Evolutionary conservation across 2,329 filamentous ascomycete genomes (phyloP), one percentile per base, ranked within the genome.

Genomic region (Pleurostoma richardsiae): DNA sequence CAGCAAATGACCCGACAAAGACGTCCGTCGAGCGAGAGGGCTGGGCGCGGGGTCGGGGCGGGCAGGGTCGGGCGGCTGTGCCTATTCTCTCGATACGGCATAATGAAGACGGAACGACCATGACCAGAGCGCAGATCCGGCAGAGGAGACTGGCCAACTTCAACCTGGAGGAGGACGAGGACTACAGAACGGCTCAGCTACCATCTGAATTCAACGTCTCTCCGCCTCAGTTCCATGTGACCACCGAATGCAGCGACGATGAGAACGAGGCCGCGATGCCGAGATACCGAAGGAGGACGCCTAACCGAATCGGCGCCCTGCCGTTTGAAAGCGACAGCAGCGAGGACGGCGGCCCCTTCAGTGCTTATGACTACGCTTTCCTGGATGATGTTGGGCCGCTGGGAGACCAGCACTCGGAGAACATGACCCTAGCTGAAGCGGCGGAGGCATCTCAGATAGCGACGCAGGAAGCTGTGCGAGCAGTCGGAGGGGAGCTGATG

Each of bases 401-500:
- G 30, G 56, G 54, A 28, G 52, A 56, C 39, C 55, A 57, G 27
- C 55, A 57, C 42, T 47, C 44, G 11, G 53, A 52, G 29, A 58
- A 54, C 40, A 63, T 61, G 42, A 64, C 62, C 26, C 54, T 71
- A 26, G 64, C 64, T 11, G 66, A 72, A 49, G 68, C 65, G 3
- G 61, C 60, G 28, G 74, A 78, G 56, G 73, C 75, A 28, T 70
- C 71, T 29, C 73, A 77, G 54, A 65, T 71, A 30, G 75, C 76
- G 10, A 78, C 76, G 2, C 78, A 82, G 50, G 79, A 82, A 58
- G 74, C 78, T 1, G 71, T 78, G 10, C 69, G 72, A 47, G 77
- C 77, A 3, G 77, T 79, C 2, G 78, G 78, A 4, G 77, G 78
- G 29, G 77, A 79, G 39, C 68, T 88, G 4, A 76, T 91, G 65